Evolutionary conservation across 2,329 filamentous ascomycete genomes (phyloP).

Genomic region (Xylaria sp.): DNA sequence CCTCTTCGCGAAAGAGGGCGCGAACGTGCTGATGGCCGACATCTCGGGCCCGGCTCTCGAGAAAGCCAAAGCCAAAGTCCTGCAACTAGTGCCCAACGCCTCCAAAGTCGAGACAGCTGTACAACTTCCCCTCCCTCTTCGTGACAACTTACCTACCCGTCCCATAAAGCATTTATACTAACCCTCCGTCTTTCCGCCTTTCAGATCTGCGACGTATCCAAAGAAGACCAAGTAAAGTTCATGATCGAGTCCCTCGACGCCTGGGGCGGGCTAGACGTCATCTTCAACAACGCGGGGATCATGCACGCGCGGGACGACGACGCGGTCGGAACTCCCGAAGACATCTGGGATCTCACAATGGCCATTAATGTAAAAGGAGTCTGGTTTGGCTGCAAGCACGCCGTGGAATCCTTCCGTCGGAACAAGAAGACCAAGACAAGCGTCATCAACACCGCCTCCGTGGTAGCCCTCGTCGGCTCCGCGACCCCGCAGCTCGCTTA

Average conservation of each 20-base stretch:
- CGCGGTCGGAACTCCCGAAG: slow-evolving; percentile 84
- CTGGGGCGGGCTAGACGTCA: slow-evolving; percentile 89
- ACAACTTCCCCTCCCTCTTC: slow-evolving; percentile 32
- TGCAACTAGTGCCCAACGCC: slow-evolving; percentile 73
- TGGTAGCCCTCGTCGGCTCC: slow-evolving; percentile 86
- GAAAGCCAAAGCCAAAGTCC: slow-evolving; percentile 78
- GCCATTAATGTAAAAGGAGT: slow-evolving; percentile 97
- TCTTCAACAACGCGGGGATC: slow-evolving; percentile 98
- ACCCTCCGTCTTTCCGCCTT: slow-evolving; percentile 23
- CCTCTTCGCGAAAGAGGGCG: slow-evolving; percentile 89
- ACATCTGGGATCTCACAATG: slow-evolving; percentile 93
- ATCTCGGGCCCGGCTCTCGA: slow-evolving; percentile 82
- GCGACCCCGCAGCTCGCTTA: slow-evolving; percentile 92
- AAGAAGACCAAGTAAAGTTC: slow-evolving; percentile 80
- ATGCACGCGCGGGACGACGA: slow-evolving; percentile 88
- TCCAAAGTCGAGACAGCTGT: slow-evolving; percentile 69
- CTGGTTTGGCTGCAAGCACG: slow-evolving; percentile 96
- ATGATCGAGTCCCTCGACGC: slow-evolving; percentile 79
- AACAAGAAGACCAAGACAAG: slow-evolving; percentile 81
- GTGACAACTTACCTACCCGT: slow-evolving; percentile 1
- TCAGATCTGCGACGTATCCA: slow-evolving; percentile 81
- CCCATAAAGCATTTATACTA: not conserved
- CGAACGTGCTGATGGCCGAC: slow-evolving; percentile 85
- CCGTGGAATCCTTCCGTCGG: slow-evolving; percentile 81
- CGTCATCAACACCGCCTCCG: slow-evolving; percentile 92